phyloP scores from a whole-genome alignment of 2,329 filamentous ascomycete genomes.

The Beauveria sp. region DNA sequence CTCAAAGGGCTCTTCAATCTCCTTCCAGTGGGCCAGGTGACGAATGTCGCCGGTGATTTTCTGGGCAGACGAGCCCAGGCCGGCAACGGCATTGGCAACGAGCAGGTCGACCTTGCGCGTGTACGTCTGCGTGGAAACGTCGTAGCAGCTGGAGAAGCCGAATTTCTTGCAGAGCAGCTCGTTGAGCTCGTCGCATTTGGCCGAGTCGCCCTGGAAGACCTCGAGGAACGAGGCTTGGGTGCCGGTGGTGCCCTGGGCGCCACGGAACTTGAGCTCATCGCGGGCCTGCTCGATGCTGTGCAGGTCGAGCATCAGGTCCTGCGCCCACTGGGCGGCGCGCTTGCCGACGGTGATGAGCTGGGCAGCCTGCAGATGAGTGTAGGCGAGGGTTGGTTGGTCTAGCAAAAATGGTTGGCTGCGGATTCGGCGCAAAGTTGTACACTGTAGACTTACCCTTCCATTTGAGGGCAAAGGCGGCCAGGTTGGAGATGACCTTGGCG shows the following conservation, averaged over 20 bases:
- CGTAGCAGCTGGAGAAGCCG: slow-evolving; percentile 44
- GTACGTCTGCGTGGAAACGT: slow-evolving; percentile 58
- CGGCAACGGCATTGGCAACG: slow-evolving; percentile 72
- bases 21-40: slow-evolving; percentile 68
- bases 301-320: slow-evolving; percentile 59
- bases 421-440: neutral
- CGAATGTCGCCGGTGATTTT: slow-evolving; percentile 69
- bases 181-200: slow-evolving; percentile 48
- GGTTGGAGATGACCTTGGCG: slow-evolving; percentile 26
- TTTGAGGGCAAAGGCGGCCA: slow-evolving; percentile 55
- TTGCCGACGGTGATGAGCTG: slow-evolving; percentile 59
- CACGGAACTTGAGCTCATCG: slow-evolving; percentile 65
- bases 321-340: slow-evolving; percentile 65
- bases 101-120: slow-evolving; percentile 75
- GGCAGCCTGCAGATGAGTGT: slow-evolving; percentile 64
- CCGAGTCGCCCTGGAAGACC: slow-evolving; percentile 38
- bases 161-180: slow-evolving; percentile 46
- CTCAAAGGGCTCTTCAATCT: slow-evolving; percentile 80
- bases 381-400: slow-evolving; percentile 60
- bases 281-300: slow-evolving; percentile 63
- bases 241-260: slow-evolving; percentile 60
- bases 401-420: no score
- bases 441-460: slow-evolving; percentile 47
- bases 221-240: slow-evolving; percentile 66
- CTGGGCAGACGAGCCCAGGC: slow-evolving; percentile 66